Evolutionary conservation across 1,139 yeast species (phyloP).

Genomic region (Lodderomyces metapsilosis): DNA sequence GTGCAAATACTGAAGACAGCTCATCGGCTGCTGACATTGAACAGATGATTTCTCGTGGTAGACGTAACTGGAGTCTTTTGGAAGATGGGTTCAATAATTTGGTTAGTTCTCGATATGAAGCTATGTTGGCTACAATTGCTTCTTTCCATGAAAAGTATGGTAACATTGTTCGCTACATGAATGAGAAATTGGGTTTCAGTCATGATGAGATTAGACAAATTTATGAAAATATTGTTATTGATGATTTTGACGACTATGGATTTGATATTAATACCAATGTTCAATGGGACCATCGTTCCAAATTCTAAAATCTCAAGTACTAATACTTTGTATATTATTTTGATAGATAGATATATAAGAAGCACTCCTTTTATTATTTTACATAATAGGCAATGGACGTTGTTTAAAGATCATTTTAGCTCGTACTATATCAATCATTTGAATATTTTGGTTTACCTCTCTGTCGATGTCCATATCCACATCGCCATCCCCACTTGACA

Average conservation of each 20-base stretch:
- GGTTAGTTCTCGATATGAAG: slow-evolving; percentile 66
- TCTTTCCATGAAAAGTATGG: slow-evolving; percentile 52
- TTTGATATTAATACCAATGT: slow-evolving; percentile 20
- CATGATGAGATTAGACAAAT: slow-evolving; percentile 51
- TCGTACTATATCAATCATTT: slow-evolving; percentile 57
- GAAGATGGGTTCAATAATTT: slow-evolving; percentile 55
- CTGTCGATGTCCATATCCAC: slow-evolving; percentile 15
- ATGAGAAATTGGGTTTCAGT: slow-evolving; percentile 43
- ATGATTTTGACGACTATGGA: slow-evolving; percentile 20
- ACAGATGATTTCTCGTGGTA: slow-evolving; percentile 29
- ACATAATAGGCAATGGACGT: slow-evolving; percentile 77
- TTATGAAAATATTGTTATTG: slow-evolving; percentile 40
- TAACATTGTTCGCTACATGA: slow-evolving; percentile 56
- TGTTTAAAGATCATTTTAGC: slow-evolving; percentile 59
- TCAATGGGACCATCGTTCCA: slow-evolving; percentile 25
- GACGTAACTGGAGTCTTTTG: slow-evolving; percentile 40
- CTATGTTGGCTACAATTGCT: slow-evolving; percentile 66
- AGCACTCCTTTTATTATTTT: slow-evolving; percentile 12
- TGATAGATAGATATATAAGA: not conserved
- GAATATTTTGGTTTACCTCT: slow-evolving; percentile 24
- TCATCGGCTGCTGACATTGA: slow-evolving; percentile 42
- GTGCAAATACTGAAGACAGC: slow-evolving; percentile 21
- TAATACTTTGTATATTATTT: not conserved
- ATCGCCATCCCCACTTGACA: slow-evolving; percentile 16
- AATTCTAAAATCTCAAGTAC: not conserved